A percentile compares a stretch with the other conserved stretches of the same genome.
These are phyloP conservation scores for Rhamnella rubrinervis DNA, from an alignment of 331 rosid genomes.

Conservation along the genomic window DNA sequence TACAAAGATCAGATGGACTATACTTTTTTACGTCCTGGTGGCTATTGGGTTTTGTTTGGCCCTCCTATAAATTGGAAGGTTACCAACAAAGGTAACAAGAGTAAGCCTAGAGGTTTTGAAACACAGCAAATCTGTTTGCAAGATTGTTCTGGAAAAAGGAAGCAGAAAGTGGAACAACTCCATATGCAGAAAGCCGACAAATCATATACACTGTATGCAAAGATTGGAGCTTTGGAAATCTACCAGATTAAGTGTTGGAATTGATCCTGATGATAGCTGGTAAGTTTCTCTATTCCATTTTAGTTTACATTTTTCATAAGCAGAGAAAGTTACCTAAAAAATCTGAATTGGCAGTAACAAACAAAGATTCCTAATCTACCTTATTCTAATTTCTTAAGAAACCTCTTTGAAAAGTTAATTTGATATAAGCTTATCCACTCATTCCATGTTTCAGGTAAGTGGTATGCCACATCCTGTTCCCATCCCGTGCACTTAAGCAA, in stretches of 20 bases:
- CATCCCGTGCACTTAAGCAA: neutral
- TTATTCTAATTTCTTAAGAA: neutral
- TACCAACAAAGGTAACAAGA: conserved; percentile 42
- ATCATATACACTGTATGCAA: conserved; percentile 39
- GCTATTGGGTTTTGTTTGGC: conserved; percentile 32
- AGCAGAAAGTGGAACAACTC: conserved; percentile 42
- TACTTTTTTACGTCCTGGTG: conserved; percentile 28
- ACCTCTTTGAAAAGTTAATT: neutral
- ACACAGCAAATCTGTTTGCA: conserved; percentile 39
- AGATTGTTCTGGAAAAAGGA: conserved; percentile 56
- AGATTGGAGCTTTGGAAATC: conserved; percentile 32
- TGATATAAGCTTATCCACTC: neutral
- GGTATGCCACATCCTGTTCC: neutral
- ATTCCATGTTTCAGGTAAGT: neutral
- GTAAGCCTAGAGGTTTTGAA: conserved; percentile 34
- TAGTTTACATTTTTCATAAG: too few species aligned
- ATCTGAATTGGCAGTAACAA: too few species aligned
- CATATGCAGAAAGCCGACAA: conserved; percentile 47
- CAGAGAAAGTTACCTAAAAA: too few species aligned
- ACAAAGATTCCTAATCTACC: neutral
- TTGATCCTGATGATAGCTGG: conserved; percentile 54
- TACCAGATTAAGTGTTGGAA: conserved; percentile 37
- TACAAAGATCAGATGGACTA: conserved; percentile 12
- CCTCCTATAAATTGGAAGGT: conserved; percentile 54
- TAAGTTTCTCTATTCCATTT: conserved; percentile 26